Evolutionary conservation across 2,329 filamentous ascomycete species (phyloP).

Genomic region (Zymoseptoria crescenta): DNA sequence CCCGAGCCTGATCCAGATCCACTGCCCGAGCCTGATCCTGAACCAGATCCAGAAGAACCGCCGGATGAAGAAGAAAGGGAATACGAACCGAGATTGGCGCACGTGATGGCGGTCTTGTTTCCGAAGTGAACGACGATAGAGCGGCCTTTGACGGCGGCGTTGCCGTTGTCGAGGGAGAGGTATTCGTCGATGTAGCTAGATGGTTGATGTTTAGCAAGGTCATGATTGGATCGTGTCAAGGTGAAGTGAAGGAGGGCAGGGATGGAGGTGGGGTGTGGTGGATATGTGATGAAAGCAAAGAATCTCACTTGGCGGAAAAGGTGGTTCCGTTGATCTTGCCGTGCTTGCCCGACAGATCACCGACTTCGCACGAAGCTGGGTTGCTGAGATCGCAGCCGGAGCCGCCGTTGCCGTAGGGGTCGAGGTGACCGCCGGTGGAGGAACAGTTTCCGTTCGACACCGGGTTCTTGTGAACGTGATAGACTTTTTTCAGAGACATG

Average conservation of each 20-base stretch:
- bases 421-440: slow-evolving; percentile 34
- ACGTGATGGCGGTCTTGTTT: slow-evolving; percentile 48
- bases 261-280: neutral
- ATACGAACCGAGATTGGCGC: slow-evolving; percentile 45
- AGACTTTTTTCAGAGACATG: slow-evolving; percentile 25
- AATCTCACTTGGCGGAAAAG: slow-evolving; percentile 26
- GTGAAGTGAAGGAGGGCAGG: neutral
- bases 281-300: neutral
- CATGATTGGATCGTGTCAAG: neutral
- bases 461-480: slow-evolving; percentile 40
- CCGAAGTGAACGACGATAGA: slow-evolving; percentile 48
- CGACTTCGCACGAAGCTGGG: slow-evolving; percentile 36
- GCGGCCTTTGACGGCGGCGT: slow-evolving; percentile 44
- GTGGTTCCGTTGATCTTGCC: slow-evolving; percentile 31
- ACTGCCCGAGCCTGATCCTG: slow-evolving; percentile 3
- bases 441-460: slow-evolving; percentile 39
- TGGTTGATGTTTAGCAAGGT: neutral
- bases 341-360: slow-evolving; percentile 41
- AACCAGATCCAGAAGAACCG: slow-evolving; percentile 4
- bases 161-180: slow-evolving; percentile 36
- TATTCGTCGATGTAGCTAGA: slow-evolving; percentile 44
- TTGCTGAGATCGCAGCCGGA: slow-evolving; percentile 31
- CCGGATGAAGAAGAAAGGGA: slow-evolving; percentile 11
- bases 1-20: slow-evolving; percentile 1
- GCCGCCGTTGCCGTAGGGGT: slow-evolving; percentile 37